A percentile compares a stretch with the other conserved stretches of the same genome.
These are phyloP conservation scores for Triticum monococcum DNA, from an alignment of 176 grass and related monocot species.

Conservation along the genomic window DNA sequence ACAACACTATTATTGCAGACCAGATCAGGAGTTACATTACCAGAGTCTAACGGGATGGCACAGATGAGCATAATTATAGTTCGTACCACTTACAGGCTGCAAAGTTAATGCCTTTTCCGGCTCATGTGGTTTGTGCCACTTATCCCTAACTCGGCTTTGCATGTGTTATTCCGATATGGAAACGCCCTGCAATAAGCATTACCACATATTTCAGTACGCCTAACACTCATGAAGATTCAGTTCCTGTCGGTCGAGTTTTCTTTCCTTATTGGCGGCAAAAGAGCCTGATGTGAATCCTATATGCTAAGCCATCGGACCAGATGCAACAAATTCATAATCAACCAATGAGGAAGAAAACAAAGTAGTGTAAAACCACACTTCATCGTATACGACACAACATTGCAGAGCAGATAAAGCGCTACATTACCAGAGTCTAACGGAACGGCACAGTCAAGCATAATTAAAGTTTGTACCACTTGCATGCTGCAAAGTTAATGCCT, in stretches of 20 bases:
- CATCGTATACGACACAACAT: not conserved
- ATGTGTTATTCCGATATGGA: not conserved
- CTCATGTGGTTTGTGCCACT: not conserved
- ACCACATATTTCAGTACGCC: not conserved
- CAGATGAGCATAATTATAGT: not conserved
- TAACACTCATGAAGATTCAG: not conserved
- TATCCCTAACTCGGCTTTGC: not conserved
- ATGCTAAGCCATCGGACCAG: not conserved
- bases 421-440: not conserved
- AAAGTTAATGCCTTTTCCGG: not conserved
- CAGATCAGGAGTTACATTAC: not conserved
- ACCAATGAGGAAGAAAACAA: not conserved
- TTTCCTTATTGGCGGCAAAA: too few relatives aligned
- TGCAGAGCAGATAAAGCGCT: conserved; percentile 1
- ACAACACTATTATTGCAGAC: not conserved
- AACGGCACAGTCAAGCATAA: not conserved
- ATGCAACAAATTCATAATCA: not conserved
- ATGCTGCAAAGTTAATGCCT: not conserved
- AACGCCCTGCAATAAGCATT: not conserved
- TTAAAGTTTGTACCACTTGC: not conserved
- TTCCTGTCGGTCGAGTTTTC: too few relatives aligned
- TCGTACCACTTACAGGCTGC: conserved; percentile 6
- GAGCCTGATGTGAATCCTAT: too few relatives aligned
- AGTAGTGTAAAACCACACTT: not conserved
- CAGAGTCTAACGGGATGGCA: not conserved